Evolutionary conservation across 345 rosid species (phyloP).

Genomic region (Rhizophora apiculata): DNA sequence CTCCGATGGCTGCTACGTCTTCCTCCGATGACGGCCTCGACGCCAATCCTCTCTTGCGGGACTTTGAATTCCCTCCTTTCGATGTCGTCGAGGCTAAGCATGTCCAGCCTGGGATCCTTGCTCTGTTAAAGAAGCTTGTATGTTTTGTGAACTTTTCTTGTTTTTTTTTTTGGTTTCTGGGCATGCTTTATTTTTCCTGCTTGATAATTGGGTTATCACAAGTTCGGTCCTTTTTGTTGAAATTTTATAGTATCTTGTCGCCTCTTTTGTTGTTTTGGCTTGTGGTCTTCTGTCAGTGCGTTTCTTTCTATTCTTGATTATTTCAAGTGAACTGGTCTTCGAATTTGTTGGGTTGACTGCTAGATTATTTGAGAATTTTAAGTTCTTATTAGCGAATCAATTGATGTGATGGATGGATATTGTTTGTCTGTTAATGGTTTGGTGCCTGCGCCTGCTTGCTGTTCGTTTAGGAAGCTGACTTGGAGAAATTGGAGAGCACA

Average conservation of each 20-base stretch:
- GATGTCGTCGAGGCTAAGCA: slow-evolving; percentile 60
- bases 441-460: neutral
- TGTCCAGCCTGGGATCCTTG: slow-evolving; percentile 74
- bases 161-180: slow-evolving; percentile 2
- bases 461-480: slow-evolving; percentile 53
- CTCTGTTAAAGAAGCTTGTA: slow-evolving; percentile 64
- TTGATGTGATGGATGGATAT: neutral
- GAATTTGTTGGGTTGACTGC: neutral
- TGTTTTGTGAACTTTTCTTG: slow-evolving; percentile 5
- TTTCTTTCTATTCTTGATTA: neutral
- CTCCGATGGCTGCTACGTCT: slow-evolving; percentile 33
- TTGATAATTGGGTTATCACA: neutral
- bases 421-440: slow-evolving; percentile 11
- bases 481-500: slow-evolving; percentile 66
- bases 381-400: no score
- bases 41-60: slow-evolving; percentile 64
- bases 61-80: slow-evolving; percentile 76
- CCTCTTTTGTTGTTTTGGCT: neutral
- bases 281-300: neutral
- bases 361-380: neutral
- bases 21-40: slow-evolving; percentile 18
- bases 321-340: neutral
- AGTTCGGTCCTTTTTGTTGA: neutral
- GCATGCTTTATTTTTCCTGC: slow-evolving; percentile 5
- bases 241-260: neutral